Evolutionary conservation across 2,329 filamentous ascomycete genomes (phyloP).

Genomic region (Neobulgaria alba): DNA sequence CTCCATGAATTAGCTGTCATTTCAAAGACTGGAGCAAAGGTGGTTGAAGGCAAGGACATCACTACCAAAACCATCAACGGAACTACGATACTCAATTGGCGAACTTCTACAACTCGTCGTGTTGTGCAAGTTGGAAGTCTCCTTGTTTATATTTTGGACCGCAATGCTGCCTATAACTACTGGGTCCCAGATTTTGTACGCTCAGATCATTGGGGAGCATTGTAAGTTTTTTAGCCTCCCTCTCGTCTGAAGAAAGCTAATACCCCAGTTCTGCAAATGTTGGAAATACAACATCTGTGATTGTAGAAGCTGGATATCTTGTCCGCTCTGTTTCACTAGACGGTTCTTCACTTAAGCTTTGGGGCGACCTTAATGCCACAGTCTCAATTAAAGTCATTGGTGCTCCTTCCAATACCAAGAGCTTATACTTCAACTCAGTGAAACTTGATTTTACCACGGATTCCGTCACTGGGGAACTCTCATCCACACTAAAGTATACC

Average conservation of each 20-base stretch:
- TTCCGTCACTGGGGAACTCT: conserved; percentile 39
- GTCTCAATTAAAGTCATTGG: conserved; percentile 61
- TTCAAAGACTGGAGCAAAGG: conserved; percentile 26
- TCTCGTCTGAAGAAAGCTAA: not conserved
- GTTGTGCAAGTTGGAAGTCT: conserved; percentile 38
- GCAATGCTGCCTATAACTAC: conserved; percentile 59
- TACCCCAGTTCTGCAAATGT: conserved; percentile 22
- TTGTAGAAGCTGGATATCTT: conserved; percentile 57
- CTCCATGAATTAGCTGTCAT: conserved; percentile 51
- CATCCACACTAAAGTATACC: conserved; percentile 41
- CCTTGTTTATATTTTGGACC: conserved; percentile 37
- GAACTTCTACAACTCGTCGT: conserved; percentile 43
- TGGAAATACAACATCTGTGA: conserved; percentile 38
- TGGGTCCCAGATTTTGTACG: conserved; percentile 52
- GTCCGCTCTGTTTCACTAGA: conserved; percentile 50
- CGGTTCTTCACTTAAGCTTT: conserved; percentile 49
- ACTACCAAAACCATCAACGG: conserved; percentile 32
- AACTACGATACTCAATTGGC: conserved; percentile 44
- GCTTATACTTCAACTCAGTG: conserved; percentile 53
- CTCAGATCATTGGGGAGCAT: conserved; percentile 28
- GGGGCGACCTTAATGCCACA: conserved; percentile 65
- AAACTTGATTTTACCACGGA: conserved; percentile 32
- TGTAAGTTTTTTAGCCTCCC: conserved; percentile 16
- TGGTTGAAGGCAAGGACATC: conserved; percentile 25
- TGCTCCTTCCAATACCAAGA: conserved; percentile 42